These are phyloP conservation scores for Striga hermonthica DNA, from an alignment of 305 asterid genomes.

Conservation along the genomic window DNA sequence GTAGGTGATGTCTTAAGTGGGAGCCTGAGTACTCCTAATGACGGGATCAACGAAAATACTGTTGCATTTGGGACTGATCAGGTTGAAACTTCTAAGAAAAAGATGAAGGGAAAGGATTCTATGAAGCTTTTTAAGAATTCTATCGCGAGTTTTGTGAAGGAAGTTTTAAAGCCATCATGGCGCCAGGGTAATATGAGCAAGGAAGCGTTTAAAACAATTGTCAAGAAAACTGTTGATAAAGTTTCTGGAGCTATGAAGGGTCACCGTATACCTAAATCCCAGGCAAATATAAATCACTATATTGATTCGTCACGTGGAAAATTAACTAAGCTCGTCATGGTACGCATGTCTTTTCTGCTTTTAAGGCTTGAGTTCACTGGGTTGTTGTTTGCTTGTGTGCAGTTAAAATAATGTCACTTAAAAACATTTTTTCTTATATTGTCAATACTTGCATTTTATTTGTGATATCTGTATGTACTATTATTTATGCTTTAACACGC, in stretches of 20 bases:
- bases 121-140: slow-evolving; percentile 65
- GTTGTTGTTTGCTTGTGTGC: slow-evolving; percentile 25
- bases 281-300: slow-evolving; percentile 74
- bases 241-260: slow-evolving; percentile 94
- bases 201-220: slow-evolving; percentile 98
- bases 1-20: slow-evolving; percentile 67
- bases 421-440: slow-evolving; percentile 12
- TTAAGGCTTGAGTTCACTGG: slow-evolving; percentile 14
- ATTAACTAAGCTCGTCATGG: slow-evolving; percentile 96
- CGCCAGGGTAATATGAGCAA: slow-evolving; percentile 99
- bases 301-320: slow-evolving; percentile 87
- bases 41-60: slow-evolving; percentile 41
- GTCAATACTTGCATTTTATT: slow-evolving; percentile 1
- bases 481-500: not conserved
- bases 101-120: slow-evolving; percentile 62
- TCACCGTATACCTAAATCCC: slow-evolving; percentile 79
- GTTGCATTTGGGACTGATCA: slow-evolving; percentile 81
- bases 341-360: slow-evolving; percentile 36
- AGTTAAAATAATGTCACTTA: slow-evolving; percentile 2
- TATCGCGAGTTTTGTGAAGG: slow-evolving; percentile 90
- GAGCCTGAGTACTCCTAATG: slow-evolving; percentile 60
- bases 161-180: slow-evolving; percentile 95
- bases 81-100: slow-evolving; percentile 57
- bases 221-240: slow-evolving; percentile 96
- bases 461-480: slow-evolving; percentile 8